Evolutionary conservation across 257 asterid genomes (phyloP).

Genomic region (Echium plantagineum): DNA sequence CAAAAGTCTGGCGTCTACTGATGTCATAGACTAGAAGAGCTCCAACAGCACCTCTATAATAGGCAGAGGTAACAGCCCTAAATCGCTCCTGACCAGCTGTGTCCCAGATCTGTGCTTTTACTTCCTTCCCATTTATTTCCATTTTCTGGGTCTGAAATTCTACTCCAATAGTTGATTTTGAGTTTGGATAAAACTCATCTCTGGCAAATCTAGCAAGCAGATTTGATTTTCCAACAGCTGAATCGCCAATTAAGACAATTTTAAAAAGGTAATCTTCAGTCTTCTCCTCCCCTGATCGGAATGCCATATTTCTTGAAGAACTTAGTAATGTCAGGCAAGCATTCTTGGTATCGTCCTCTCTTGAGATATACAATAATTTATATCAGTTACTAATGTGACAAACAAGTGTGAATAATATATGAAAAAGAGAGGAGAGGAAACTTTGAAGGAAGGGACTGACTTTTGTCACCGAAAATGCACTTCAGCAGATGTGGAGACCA

Average conservation of each 20-base stretch:
- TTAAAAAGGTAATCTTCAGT: conserved; percentile 82
- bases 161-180: conserved; percentile 93
- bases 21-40: conserved; percentile 91
- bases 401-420: conserved; percentile 4
- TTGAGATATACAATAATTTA: conserved; percentile 6
- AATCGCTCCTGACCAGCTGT: conserved; percentile 98
- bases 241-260: conserved; percentile 72
- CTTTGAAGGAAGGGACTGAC: conserved; percentile 30
- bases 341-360: conserved; percentile 16
- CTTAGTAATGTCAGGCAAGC: conserved; percentile 20
- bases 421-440: conserved; percentile 16
- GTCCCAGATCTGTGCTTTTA: conserved; percentile 97
- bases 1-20: conserved; percentile 84
- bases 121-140: conserved; percentile 77
- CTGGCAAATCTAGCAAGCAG: conserved; percentile 93
- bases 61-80: conserved; percentile 95
- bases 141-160: conserved; percentile 94
- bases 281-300: conserved; percentile 41
- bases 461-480: conserved; percentile 13
- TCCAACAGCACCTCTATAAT: conserved; percentile 96
- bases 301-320: conserved; percentile 46
- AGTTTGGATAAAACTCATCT: conserved; percentile 80
- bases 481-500: conserved; percentile 16
- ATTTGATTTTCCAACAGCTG: conserved; percentile 96
- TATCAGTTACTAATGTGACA: neutral